These are phyloP conservation scores for Fibroporia radiculosa DNA, from an alignment of 768 basidiomycete genomes.

Conservation along the genomic window DNA sequence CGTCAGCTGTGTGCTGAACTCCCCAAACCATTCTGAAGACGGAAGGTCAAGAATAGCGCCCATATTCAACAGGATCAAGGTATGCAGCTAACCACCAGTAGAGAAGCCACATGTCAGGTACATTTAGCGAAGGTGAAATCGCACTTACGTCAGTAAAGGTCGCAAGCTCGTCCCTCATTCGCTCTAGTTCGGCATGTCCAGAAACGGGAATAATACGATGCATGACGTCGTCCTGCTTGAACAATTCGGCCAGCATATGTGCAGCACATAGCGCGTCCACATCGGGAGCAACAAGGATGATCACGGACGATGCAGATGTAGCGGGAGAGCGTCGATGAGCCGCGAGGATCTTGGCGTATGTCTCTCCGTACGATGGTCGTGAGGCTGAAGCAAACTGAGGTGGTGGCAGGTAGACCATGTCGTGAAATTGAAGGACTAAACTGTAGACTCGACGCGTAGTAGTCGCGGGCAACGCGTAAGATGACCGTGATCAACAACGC, in stretches of 20 bases:
- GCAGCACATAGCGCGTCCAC: conserved; percentile 91
- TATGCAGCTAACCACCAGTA: conserved; percentile 54
- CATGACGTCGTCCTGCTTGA: conserved; percentile 91
- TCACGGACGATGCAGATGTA: conserved; percentile 75
- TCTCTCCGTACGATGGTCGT: conserved; percentile 59
- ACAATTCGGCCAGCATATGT: conserved; percentile 79
- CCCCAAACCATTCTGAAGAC: conserved; percentile 67
- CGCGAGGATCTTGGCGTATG: conserved; percentile 66
- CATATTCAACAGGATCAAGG: conserved; percentile 87
- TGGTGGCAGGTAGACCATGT: conserved; percentile 65
- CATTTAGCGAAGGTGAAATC: not conserved
- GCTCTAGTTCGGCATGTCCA: conserved; percentile 70
- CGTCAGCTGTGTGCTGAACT: conserved; percentile 50
- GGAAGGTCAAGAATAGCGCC: conserved; percentile 84
- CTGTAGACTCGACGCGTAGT: not conserved
- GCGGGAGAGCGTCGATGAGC: conserved; percentile 65
- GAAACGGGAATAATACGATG: conserved; percentile 87
- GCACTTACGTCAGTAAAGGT: conserved; percentile 56
- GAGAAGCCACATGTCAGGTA: not conserved
- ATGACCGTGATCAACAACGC: too few relatives aligned
- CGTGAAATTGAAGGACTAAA: not conserved
- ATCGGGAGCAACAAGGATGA: conserved; percentile 82
- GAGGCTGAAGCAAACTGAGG: conserved; percentile 57
- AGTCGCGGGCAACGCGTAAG: too few relatives aligned
- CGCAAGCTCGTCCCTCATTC: conserved; percentile 55